Evolutionary conservation across 2,329 filamentous ascomycete genomes (phyloP), one percentile per base, ranked within the genome.

Genomic region (Lecanicillium sp.): DNA sequence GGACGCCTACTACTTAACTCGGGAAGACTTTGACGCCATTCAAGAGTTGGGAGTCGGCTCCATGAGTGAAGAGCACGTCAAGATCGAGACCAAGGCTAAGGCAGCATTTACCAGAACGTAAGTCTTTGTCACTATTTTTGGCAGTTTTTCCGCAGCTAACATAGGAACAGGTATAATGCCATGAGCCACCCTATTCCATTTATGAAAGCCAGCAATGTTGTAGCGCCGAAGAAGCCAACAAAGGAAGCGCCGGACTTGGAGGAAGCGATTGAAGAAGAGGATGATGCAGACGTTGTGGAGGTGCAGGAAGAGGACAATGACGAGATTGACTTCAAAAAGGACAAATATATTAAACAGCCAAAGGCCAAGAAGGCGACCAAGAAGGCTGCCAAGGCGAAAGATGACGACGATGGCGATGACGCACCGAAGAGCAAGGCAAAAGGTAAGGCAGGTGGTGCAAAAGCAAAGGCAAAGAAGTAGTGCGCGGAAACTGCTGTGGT

Each of bases 1-100:
- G 92, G 92, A 98, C 56, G 88, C 83, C 56, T 98, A 98, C 63
- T 98, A 83, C 60, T 69, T 98, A 41, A 97, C 92, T 1, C 83
- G 84, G 45, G 92, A 98, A 17, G 92, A 98, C 57, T 94, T 90
- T 60, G 92, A 98, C 56, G 84, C 81, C 9, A 87, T 98, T 51
- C 72, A 88, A 58, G 92, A 98, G 63, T 74, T 98, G 17, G 90
- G 89, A 6, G 77, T 98, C 12, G 92, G 90, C 4, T 77, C 81
- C 2, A 89, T 94, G 72, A 74, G 81, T 45, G 79, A 89, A 60
- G 80, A 81, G 14, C 68, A 67, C 2, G 72, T 94, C 49, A 84
- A 81, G 44, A 82, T 97, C 37, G 87, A 95, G 41, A 71, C 83
- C 3, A 84, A 89, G 62, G 84, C 87, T 17, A 98, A 97, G 65